Base-by-base conservation (phyloP, 495 filamentous ascomycete species). In the Neurospora sp. region DNA sequence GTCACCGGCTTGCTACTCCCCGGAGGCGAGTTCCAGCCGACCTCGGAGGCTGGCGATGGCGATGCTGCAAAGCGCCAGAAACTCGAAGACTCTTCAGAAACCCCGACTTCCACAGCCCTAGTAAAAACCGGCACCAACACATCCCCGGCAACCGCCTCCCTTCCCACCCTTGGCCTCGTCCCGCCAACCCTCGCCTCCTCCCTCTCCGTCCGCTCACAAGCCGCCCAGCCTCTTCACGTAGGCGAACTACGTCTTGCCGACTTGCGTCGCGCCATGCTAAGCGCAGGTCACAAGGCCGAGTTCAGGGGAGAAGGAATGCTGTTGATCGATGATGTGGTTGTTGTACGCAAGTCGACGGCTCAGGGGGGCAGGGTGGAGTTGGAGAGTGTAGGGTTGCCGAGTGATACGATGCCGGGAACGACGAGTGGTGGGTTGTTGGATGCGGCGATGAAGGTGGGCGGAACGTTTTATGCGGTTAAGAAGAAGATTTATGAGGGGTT, bases 281-380 rank as follows among this genome's bases (percentile, higher is more conserved):
- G 86, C 20, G 87, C 91, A 27, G 95, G 95, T 3, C 93, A 97
- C 81, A 93, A 86, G 38, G 95, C 94, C 4, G 96, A 97, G 82
- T 98, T 98, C 81, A 87, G 93, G 39, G 96, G 96, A 20, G 96
- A 98, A 81, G 96, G 96, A 69, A 97, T 92, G 3, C 84, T 98
- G 76, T 83, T 99, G 31, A 90, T 99, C 71, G 94, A 98, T 76
- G 93, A 92, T 18, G 85, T 87, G 7, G 94, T 98, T 7, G 92
- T 93, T 8, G 95, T 99, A 49, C 86, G 94, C 71, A 99, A 99
- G 82, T 91, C 89, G 5, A 92, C 90, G 0, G 93, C 92, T 5
- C 54, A 66, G 27, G 54, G 54, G 5, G 96, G 95, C 0, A 88
- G 88, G 78, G 93, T 99, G 73, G 96, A 98, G 82, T 88, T 98